Base-by-base conservation (phyloP, 495 filamentous ascomycete genomes). In the Jackrogersella minutella region DNA sequence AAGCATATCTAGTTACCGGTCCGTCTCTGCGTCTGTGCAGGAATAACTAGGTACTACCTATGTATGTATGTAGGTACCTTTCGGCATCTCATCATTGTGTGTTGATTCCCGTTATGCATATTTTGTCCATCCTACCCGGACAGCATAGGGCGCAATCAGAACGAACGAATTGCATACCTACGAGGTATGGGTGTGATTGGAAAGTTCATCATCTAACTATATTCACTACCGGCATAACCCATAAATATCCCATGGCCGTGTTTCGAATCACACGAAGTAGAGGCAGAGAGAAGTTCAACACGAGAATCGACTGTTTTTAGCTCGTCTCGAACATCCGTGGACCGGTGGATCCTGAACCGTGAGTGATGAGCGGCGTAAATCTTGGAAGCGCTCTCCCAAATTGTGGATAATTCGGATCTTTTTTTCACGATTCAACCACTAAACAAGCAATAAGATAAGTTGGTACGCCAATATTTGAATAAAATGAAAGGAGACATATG, bases 231-330 rank as follows among this genome's bases (percentile, higher is more conserved):
- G 43, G 40, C 37, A 37, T 53, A 49, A 52, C 33, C 39, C 43
- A 58, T 37, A 4, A 44, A 1, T 19, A 40, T n/a, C 31, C 54
- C 55, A 59, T 53, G 41, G 40, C 51, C 39, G 43, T 56, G 44
- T 57, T 57, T 31, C 64, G 57, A 43, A 43, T 33, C 16, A 58
- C n/a, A 31, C 40, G 7, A 52, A 14, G 30, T 19, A 13, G 36
- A 39, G 31, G 49, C 43, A 17, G 49, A 59, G 34, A 43, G 40
- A n/a, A n/a, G 31, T 33, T 36, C 37, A 69, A 65, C 61, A 69
- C 66, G 61, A 69, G 55, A 64, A 64, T 21, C 50, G 33, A 14
- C 40, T 55, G 44, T 44, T 62, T 60, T 56, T 62, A 69, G 57
- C 47, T 41, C 61, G 57, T 39, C 44, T 64, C 51, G 24, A 52